These are phyloP conservation scores for Oropetium thomaeum DNA, from an alignment of 176 grass and related monocot genomes.

Conservation along the genomic window DNA sequence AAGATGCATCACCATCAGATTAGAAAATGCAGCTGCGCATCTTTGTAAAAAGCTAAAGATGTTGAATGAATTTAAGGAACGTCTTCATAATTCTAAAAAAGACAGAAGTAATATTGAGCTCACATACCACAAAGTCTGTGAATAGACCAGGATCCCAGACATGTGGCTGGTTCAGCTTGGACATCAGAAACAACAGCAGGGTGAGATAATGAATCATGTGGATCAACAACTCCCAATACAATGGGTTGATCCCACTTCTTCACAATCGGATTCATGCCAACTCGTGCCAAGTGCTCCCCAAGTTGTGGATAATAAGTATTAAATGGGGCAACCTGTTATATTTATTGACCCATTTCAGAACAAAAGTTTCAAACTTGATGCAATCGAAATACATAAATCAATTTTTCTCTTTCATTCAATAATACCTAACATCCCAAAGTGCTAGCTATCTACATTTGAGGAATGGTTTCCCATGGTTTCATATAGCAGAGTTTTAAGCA, in stretches of 20 bases:
- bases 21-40: no score
- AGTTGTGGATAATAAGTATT: slow-evolving; percentile 97
- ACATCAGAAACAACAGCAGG: slow-evolving; percentile 90
- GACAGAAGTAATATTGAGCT: slow-evolving; percentile 21
- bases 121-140: slow-evolving; percentile 84
- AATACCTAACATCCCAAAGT: neutral
- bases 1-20: no score
- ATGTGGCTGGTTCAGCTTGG: slow-evolving; percentile 69
- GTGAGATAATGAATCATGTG: slow-evolving; percentile 88
- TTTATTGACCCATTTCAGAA: neutral
- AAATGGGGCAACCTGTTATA: slow-evolving; percentile 92
- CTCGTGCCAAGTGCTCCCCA: slow-evolving; percentile 76
- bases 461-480: neutral
- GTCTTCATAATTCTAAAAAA: neutral
- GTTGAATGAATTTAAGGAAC: neutral
- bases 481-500: neutral
- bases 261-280: slow-evolving; percentile 63
- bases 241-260: slow-evolving; percentile 95
- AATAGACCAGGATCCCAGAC: slow-evolving; percentile 91
- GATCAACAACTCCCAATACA: slow-evolving; percentile 91
- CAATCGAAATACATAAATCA: slow-evolving; percentile 13
- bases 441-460: neutral
- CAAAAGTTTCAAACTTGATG: neutral
- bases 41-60: neutral
- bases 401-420: neutral